phyloP scores from a whole-genome alignment of 495 filamentous ascomycete genomes.

The Penicillium lividum region DNA sequence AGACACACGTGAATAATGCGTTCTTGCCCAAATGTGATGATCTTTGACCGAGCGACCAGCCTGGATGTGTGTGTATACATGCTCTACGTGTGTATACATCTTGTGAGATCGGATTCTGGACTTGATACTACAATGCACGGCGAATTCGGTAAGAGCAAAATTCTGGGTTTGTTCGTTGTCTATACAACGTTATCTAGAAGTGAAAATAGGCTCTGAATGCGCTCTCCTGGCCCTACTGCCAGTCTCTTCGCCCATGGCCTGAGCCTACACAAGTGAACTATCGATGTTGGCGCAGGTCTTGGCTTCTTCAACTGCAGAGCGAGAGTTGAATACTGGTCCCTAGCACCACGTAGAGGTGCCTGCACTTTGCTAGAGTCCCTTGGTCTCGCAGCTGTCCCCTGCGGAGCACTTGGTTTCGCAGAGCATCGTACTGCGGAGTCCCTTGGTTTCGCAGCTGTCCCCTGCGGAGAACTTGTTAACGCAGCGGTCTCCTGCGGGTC shows the following conservation, averaged over 20 bases:
- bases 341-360: not conserved
- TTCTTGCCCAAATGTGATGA: constrained; percentile 2
- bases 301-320: not conserved
- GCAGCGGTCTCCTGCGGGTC: too few species aligned
- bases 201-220: constrained; percentile 1
- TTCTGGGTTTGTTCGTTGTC: constrained; percentile 1
- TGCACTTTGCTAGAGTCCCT: not conserved
- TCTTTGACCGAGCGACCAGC: constrained; percentile 6
- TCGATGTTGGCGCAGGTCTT: constrained; percentile 1
- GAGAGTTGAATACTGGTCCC: not conserved
- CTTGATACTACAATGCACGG: constrained; percentile 2
- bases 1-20: constrained; percentile 1
- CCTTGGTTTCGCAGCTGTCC: too few species aligned
- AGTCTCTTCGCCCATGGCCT: constrained; percentile 7
- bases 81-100: not conserved
- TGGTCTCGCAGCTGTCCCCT: not conserved
- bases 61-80: not conserved
- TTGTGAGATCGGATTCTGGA: constrained; percentile 2
- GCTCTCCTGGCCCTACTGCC: constrained; percentile 1
- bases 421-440: too few species aligned
- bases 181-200: constrained; percentile 2
- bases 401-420: too few species aligned
- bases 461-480: too few species aligned
- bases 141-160: constrained; percentile 4
- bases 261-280: not conserved